Base-by-base conservation (phyloP, 768 basidiomycete species). In the Rhizopogon vesiculosus region DNA sequence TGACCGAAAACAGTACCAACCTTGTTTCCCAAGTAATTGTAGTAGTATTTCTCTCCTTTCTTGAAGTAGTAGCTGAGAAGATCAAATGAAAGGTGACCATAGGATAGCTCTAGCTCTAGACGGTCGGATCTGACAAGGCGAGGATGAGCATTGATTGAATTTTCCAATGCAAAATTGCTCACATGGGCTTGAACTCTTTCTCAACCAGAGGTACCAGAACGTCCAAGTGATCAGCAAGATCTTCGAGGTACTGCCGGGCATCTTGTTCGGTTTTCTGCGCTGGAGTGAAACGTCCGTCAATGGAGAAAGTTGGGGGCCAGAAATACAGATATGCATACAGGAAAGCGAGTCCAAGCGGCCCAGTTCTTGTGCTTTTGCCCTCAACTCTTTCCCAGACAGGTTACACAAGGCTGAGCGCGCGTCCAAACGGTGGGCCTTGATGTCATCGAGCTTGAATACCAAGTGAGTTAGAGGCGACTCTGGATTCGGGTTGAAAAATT, bases 21-120 rank as follows among this genome's bases (percentile, higher is more conserved):
- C 25, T n/a, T 18, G 28, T 16, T n/a, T 18, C 16, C 33, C 3
- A 2, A 33, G 12, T 0, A 4, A 10, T n/a, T 10, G 35, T 45
- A 33, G 25, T 59, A 54, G 41, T 54, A 60, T 35, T 12, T 59
- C 43, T 6, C 31, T 9, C 45, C 48, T 38, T 45, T 53, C 52
- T 60, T 41, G 59, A 60, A 60, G 42, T 60, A 59, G 33, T 60
- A 60, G 5, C 33, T 35, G 18, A 60, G 58, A 18, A 61, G 57
- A 35, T 64, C 59, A 40, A 53, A 64, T 9, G 64, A 54, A 19
- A 64, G 54, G 16, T 64, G 63, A 15, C 55, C 57, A 19, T 63
- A 60, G 8, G 54, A 50, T 25, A 52, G 39, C 10, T 57, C 40
- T 19, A 64, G n/a, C 33, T 51, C 55, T 15, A 64, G 50, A n/a